Evolutionary conservation across 495 filamentous ascomycete genomes (phyloP), one percentile per base, ranked within the genome.

Genomic region (Schizothecium vesticola): DNA sequence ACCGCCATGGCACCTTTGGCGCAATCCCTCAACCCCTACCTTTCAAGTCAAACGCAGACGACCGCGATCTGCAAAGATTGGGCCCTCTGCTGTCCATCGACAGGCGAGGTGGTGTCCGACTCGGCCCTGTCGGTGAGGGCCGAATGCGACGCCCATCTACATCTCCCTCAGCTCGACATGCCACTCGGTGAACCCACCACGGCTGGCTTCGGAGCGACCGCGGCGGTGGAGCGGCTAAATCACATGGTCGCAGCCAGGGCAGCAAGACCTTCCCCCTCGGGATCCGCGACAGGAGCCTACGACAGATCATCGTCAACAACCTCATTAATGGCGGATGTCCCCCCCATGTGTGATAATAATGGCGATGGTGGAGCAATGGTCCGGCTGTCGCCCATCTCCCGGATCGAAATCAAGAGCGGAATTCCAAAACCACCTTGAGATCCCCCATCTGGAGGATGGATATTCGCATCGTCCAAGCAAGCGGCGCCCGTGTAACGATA

Each of bases 61-160:
- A 64, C 60, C 31, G 61, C 62, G 67, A 69, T 69, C 67, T 69
- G 62, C 67, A 57, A 28, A 19, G 43, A 56, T 33, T 31, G 59
- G 21, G 19, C 26, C 58, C 66, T 57, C 59, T 3, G 59, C 1
- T 56, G 22, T 23, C 24, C 66, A 67, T 62, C 59, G 60, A 61
- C 51, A 56, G 25, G 59, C 43, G 26, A 66, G 16, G 56, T 31
- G 33, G 43, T 67, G 58, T 60, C 58, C 56, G 56, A 51, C 59
- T 61, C 56, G 64, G 31, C 36, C 56, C 36, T 51, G 24, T 64
- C 24, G 6, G 28, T 56, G 60, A 57, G 59, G 62, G 56, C 59
- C 66, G 66, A 12, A 63, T 63, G 66, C 66, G 24, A 67, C 66
- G 21, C 33, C 23, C 55, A 25, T 16, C 56, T n/a, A 64, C 31